Conservation (phyloP, 805 yeast species). For the Hanseniaspora taiwanica region DNA sequence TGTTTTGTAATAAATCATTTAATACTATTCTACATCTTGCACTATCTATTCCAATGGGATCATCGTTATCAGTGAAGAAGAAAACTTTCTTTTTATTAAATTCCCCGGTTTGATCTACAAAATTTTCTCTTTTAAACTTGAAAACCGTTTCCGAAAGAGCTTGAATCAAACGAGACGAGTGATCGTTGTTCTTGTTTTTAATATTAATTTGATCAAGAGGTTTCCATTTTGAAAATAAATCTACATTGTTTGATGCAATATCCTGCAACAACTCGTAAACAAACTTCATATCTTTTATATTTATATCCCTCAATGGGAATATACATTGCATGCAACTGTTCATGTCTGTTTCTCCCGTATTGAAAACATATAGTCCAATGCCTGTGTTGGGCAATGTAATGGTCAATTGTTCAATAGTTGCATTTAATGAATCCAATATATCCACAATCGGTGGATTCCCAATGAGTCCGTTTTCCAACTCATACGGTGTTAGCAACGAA, state of each 20-base stretch:
- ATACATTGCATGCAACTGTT: slow-evolving; percentile 36
- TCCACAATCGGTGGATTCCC: slow-evolving; percentile 33
- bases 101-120: slow-evolving; percentile 12
- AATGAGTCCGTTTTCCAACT: slow-evolving; percentile 22
- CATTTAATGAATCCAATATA: slow-evolving; percentile 43
- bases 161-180: not conserved
- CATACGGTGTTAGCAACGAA: slow-evolving; percentile 22
- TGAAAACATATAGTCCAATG: slow-evolving; percentile 57
- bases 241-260: slow-evolving; percentile 14
- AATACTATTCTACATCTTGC: slow-evolving; percentile 42
- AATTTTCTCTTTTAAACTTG: not conserved
- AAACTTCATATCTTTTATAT: slow-evolving; percentile 41
- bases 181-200: slow-evolving; percentile 15
- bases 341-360: slow-evolving; percentile 28
- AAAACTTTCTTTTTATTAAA: slow-evolving; percentile 49
- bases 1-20: slow-evolving; percentile 43
- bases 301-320: slow-evolving; percentile 41
- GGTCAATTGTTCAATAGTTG: slow-evolving; percentile 52
- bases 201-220: slow-evolving; percentile 7
- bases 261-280: slow-evolving; percentile 41
- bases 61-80: slow-evolving; percentile 63
- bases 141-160: not conserved
- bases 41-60: slow-evolving; percentile 40
- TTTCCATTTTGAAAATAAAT: slow-evolving; percentile 15
- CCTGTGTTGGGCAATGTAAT: slow-evolving; percentile 58